phyloP scores from a whole-genome alignment of 345 rosid species.

The Carallia brachiata region DNA sequence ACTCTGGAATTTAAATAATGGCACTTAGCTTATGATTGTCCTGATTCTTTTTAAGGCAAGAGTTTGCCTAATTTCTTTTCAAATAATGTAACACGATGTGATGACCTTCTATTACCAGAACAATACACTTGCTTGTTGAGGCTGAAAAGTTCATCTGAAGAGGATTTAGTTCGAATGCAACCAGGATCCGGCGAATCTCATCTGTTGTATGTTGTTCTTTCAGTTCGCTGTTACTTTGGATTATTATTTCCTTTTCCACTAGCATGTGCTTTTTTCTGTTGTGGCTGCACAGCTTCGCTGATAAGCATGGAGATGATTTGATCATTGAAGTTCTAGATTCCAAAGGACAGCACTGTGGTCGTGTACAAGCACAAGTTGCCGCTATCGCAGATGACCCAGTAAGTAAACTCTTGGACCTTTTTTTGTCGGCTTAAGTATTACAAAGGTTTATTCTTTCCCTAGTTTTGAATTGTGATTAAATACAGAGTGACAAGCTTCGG shows the following conservation, averaged over 20 bases:
- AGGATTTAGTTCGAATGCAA: slow-evolving; percentile 28
- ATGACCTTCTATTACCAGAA: slow-evolving; percentile 12
- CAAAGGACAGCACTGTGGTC: slow-evolving; percentile 23
- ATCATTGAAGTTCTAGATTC: slow-evolving; percentile 28
- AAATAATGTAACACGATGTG: neutral
- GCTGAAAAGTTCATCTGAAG: slow-evolving; percentile 25
- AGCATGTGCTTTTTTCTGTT: neutral
- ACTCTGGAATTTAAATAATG: neutral
- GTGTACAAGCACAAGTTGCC: slow-evolving; percentile 25
- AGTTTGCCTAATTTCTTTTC: neutral
- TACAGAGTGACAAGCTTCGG: slow-evolving; percentile 30
- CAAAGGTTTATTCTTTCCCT: neutral
- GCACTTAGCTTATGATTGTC: neutral
- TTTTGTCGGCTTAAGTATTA: neutral
- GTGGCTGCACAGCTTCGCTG: slow-evolving; percentile 19
- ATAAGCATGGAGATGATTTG: slow-evolving; percentile 27
- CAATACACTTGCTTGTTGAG: slow-evolving; percentile 25
- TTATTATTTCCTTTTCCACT: neutral
- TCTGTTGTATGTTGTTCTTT: slow-evolving; percentile 23
- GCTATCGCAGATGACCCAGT: slow-evolving; percentile 32
- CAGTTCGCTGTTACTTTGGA: neutral
- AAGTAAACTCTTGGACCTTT: neutral
- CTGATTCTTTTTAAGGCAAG: neutral
- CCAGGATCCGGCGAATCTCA: slow-evolving; percentile 26
- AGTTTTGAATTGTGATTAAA: slow-evolving; percentile 1